Evolutionary conservation across 1,284 basidiomycete genomes (phyloP).

Genomic region (Violaceomyces palustris): DNA sequence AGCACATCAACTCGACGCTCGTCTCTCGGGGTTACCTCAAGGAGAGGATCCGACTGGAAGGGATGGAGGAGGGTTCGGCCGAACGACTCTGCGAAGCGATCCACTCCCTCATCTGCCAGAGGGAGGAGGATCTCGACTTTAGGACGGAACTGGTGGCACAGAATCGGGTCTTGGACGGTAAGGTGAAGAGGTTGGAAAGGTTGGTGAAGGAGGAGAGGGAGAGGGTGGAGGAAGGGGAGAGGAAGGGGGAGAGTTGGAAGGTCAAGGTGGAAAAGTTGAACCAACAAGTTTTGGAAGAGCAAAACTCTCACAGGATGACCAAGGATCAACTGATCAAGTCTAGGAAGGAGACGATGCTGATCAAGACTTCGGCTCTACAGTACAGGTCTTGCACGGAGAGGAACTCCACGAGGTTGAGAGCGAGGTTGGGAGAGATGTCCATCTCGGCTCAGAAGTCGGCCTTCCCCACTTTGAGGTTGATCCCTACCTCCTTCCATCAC

Average conservation of each 20-base stretch:
- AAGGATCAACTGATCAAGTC: constrained; percentile 27
- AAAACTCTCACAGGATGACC: constrained; percentile 22
- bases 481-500: constrained; percentile 20
- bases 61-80: constrained; percentile 10
- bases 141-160: constrained; percentile 31
- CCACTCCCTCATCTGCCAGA: constrained; percentile 33
- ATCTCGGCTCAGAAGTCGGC: constrained; percentile 23
- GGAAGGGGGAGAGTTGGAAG: constrained; percentile 27
- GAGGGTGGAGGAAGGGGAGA: constrained; percentile 17
- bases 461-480: constrained; percentile 33
- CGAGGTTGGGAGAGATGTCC: constrained; percentile 33
- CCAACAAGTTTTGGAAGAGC: constrained; percentile 16
- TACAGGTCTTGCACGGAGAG: constrained; percentile 27
- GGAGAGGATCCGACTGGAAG: constrained; percentile 15
- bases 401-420: constrained; percentile 18
- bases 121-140: constrained; percentile 35
- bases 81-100: constrained; percentile 22
- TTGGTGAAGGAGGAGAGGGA: constrained; percentile 27
- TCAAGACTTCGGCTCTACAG: constrained; percentile 31
- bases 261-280: constrained; percentile 6
- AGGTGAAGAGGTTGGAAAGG: constrained; percentile 21
- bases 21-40: constrained; percentile 31
- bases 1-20: constrained; percentile 33
- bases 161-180: constrained; percentile 19
- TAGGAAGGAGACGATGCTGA: constrained; percentile 19